These are phyloP conservation scores for Phoenix dactylifera DNA, from an alignment of 176 grass and related monocot genomes.

Conservation along the genomic window DNA sequence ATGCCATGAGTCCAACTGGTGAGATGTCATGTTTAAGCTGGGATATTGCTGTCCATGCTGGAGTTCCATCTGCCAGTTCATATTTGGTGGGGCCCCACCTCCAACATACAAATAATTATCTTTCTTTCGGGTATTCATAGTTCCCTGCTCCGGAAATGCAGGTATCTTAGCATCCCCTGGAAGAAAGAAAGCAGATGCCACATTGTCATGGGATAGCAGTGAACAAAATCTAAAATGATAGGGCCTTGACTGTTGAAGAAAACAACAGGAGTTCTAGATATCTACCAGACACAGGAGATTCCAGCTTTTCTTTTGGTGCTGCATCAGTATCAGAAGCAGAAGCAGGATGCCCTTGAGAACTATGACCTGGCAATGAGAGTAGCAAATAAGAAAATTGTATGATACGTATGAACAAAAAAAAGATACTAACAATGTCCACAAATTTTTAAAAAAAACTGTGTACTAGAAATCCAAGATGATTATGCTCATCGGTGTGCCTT, in stretches of 20 bases:
- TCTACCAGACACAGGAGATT: slow-evolving; percentile 20
- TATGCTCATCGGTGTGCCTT: no score
- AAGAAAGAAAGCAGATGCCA: slow-evolving; percentile 18
- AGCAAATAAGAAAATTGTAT: slow-evolving; percentile 7
- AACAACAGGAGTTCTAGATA: no score
- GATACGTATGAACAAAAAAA: no score
- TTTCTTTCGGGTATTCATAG: no score
- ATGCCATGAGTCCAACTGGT: slow-evolving; percentile 65
- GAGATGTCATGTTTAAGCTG: slow-evolving; percentile 14
- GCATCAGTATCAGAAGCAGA: slow-evolving; percentile 56
- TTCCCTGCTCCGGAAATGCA: no score
- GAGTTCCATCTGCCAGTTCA: no score
- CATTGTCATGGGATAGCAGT: no score
- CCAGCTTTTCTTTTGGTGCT: slow-evolving; percentile 38
- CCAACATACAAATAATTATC: no score
- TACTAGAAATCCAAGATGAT: no score
- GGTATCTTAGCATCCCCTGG: slow-evolving; percentile 18
- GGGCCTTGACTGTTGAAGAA: background rate
- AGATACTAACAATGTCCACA: no score
- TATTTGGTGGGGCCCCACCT: no score
- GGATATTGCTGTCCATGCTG: slow-evolving; percentile 30
- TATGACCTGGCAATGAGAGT: slow-evolving; percentile 43
- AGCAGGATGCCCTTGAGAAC: slow-evolving; percentile 50
- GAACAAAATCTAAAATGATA: background rate
- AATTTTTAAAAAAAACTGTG: no score